A percentile compares a stretch with the other conserved stretches of the same genome.
phyloP scores from a whole-genome alignment of 345 rosid genomes.

The Corchorus capsularis region DNA sequence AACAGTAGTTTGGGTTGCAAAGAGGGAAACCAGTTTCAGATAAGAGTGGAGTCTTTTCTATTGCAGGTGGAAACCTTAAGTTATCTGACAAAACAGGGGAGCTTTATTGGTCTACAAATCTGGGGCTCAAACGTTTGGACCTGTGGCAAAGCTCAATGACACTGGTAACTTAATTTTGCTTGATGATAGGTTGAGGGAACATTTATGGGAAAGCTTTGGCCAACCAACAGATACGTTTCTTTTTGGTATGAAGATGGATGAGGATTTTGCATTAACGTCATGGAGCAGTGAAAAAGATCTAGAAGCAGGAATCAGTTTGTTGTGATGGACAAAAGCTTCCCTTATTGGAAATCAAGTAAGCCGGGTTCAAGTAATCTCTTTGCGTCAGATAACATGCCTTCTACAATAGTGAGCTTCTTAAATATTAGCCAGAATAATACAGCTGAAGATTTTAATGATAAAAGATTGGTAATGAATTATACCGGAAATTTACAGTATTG shows the following conservation, averaged over 20 bases:
- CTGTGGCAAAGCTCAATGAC: background rate
- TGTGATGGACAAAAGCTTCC: background rate
- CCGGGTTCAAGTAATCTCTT: background rate
- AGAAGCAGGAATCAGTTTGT: background rate
- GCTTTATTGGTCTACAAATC: background rate
- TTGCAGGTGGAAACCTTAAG: slow-evolving; percentile 25
- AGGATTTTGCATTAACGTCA: background rate
- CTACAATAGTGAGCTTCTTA: background rate
- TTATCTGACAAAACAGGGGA: background rate
- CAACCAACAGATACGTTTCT: slow-evolving; percentile 20
- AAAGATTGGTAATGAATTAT: slow-evolving; percentile 40
- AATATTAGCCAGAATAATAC: background rate
- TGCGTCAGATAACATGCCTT: background rate
- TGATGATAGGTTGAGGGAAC: background rate
- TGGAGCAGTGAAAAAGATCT: slow-evolving; percentile 20
- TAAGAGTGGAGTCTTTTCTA: background rate
- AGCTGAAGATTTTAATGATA: background rate
- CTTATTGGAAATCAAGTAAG: background rate
- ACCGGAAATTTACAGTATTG: slow-evolving; percentile 37
- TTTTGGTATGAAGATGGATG: slow-evolving; percentile 8
- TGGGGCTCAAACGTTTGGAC: too few species aligned
- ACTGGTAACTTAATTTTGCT: slow-evolving; percentile 15
- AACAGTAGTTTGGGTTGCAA: slow-evolving; percentile 43
- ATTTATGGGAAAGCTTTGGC: slow-evolving; percentile 21
- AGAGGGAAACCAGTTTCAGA: background rate